phyloP scores from a whole-genome alignment of 1,139 yeast species.

The Suhomyces kunorum region DNA sequence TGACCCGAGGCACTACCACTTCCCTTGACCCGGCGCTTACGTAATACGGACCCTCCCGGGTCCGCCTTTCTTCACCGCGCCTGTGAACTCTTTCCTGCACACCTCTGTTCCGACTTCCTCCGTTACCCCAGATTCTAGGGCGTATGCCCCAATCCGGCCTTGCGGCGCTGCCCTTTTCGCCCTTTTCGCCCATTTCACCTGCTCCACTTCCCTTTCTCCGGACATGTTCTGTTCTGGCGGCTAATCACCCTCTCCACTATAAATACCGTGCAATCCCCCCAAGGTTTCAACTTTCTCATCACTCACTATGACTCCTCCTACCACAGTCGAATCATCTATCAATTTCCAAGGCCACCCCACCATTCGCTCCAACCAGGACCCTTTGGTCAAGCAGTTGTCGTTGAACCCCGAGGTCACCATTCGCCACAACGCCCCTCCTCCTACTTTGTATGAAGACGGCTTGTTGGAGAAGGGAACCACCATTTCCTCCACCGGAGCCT shows the following conservation, averaged over 20 bases:
- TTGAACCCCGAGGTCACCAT: constrained; percentile 51
- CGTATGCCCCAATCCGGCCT: constrained; percentile 9
- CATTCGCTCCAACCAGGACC: constrained; percentile 45
- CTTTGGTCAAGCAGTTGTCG: constrained; percentile 45
- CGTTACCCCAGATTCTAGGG: constrained; percentile 23
- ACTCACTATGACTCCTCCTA: constrained; percentile 45
- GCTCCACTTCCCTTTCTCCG: constrained; percentile 22
- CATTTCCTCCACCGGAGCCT: constrained; percentile 90
- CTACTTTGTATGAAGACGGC: constrained; percentile 93
- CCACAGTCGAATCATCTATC: constrained; percentile 50
- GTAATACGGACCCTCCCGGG: constrained; percentile 13
- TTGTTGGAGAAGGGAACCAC: constrained; percentile 88
- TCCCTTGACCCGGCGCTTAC: constrained; percentile 15
- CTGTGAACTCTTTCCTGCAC: no score
- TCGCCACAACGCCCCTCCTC: constrained; percentile 92
- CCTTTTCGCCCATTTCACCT: constrained; percentile 1
- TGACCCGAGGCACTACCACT: no score
- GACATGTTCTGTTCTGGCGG: no score
- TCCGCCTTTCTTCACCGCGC: background rate
- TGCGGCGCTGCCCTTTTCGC: constrained; percentile 7
- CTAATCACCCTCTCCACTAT: no score
- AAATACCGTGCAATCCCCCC: constrained; percentile 16
- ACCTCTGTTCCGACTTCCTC: constrained; percentile 17
- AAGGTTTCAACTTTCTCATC: constrained; percentile 1
- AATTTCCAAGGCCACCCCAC: constrained; percentile 48